Conservation (phyloP, 345 rosid genomes). For the rapeseed (Brassica napus) region DNA sequence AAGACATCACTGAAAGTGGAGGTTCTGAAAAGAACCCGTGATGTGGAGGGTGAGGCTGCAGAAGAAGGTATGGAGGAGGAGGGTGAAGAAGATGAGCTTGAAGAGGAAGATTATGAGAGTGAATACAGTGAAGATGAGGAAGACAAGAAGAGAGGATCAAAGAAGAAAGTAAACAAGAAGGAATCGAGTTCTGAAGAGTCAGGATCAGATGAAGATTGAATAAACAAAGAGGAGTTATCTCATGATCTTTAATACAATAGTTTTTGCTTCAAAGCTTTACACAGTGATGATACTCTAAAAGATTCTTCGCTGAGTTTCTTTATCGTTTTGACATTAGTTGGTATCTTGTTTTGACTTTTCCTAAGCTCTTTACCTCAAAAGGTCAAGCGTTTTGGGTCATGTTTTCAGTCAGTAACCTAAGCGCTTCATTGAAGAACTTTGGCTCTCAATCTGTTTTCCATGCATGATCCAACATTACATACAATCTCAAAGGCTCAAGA, state of each 20-base stretch:
- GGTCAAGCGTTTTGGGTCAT: neutral
- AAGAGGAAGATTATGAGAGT: constrained; percentile 90
- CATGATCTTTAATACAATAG: neutral
- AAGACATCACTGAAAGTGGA: constrained; percentile 64
- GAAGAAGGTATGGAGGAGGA: constrained; percentile 69
- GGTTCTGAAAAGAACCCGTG: constrained; percentile 73
- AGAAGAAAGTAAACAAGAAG: constrained; percentile 51
- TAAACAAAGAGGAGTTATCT: neutral
- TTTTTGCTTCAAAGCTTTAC: constrained; percentile 8
- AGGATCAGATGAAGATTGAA: constrained; percentile 67
- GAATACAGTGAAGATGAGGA: constrained; percentile 93
- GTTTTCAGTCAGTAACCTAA: neutral
- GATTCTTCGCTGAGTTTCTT: neutral
- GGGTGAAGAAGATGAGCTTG: constrained; percentile 84
- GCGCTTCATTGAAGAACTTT: constrained; percentile 10
- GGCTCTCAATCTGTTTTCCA: neutral
- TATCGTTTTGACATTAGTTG: neutral
- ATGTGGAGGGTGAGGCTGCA: constrained; percentile 57
- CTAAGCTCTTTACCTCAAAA: constrained; percentile 10
- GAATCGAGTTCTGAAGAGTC: constrained; percentile 56
- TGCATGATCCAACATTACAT: neutral
- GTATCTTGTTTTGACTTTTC: neutral
- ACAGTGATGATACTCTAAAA: constrained; percentile 1
- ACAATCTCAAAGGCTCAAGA: constrained; percentile 18
- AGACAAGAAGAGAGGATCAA: constrained; percentile 57